Evolutionary conservation across 2,329 filamentous ascomycete species (phyloP).

Genomic region (Cladosporium austrohemisphaericum): DNA sequence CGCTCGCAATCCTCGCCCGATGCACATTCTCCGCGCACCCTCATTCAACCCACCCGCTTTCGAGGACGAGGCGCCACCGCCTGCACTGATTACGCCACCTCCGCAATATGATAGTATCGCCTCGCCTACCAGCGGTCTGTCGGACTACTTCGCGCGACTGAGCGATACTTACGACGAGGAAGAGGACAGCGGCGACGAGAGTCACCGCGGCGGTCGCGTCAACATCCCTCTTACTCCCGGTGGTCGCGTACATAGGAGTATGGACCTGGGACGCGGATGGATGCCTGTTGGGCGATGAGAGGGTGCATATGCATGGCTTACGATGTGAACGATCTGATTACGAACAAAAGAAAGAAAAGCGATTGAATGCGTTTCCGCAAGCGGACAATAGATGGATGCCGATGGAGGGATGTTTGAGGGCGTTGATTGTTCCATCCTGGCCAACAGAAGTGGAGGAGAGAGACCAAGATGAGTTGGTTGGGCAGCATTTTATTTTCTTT

Average conservation of each 20-base stretch:
- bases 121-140: conserved; percentile 65
- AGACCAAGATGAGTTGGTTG: no score
- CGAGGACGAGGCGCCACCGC: conserved; percentile 73
- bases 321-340: neutral
- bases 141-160: conserved; percentile 82
- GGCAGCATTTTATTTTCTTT: no score
- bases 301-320: neutral
- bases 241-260: conserved; percentile 58
- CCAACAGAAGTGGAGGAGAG: no score
- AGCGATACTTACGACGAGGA: conserved; percentile 57
- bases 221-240: conserved; percentile 63
- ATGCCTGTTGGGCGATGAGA: conserved; percentile 23
- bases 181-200: conserved; percentile 38
- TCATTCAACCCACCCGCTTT: conserved; percentile 88
- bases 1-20: conserved; percentile 54
- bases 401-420: no score
- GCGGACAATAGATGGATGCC: neutral
- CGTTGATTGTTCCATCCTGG: no score
- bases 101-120: conserved; percentile 80
- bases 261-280: conserved; percentile 57
- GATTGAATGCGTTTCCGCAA: no score
- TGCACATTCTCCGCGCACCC: conserved; percentile 77
- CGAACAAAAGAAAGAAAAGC: neutral
- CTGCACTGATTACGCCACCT: conserved; percentile 72
- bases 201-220: conserved; percentile 34